phyloP scores from a whole-genome alignment of 148 eudicot species.

The Hydrangea macrophylla region DNA sequence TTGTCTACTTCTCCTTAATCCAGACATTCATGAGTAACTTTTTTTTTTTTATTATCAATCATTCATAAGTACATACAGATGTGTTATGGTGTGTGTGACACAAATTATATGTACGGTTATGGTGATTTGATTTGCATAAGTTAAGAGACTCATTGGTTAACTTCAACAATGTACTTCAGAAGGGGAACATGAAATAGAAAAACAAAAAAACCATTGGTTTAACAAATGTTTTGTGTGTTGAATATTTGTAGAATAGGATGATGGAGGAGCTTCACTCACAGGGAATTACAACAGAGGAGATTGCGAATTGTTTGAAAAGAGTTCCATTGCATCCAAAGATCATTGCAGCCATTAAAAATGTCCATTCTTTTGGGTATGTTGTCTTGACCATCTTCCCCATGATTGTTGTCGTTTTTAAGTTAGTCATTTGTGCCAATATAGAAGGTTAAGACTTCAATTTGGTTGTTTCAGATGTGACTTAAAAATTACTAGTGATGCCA shows the following conservation, averaged over 20 bases:
- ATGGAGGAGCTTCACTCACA: conserved; percentile 67
- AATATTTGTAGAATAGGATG: conserved; percentile 57
- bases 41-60: too few relatives aligned
- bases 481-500: conserved; percentile 80
- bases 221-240: background rate
- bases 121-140: background rate
- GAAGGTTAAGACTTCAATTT: conserved; percentile 6
- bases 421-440: background rate
- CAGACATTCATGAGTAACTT: too few relatives aligned
- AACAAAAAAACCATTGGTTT: background rate
- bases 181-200: too few relatives aligned
- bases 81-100: too few relatives aligned
- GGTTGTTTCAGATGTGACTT: conserved; percentile 64
- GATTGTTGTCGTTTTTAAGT: background rate
- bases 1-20: too few relatives aligned
- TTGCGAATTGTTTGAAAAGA: conserved; percentile 61
- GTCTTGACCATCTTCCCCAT: background rate
- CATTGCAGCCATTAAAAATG: conserved; percentile 59
- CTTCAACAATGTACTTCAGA: too few relatives aligned
- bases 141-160: too few relatives aligned
- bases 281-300: conserved; percentile 64
- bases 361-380: conserved; percentile 61
- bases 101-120: too few relatives aligned
- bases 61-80: too few relatives aligned
- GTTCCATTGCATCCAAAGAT: conserved; percentile 55